Percentiles rank a stretch among this genome's conserved stretches.
These are phyloP conservation scores for Arthrobotrys sphaeroides DNA, from an alignment of 2,329 filamentous ascomycete genomes.

Conservation along the genomic window DNA sequence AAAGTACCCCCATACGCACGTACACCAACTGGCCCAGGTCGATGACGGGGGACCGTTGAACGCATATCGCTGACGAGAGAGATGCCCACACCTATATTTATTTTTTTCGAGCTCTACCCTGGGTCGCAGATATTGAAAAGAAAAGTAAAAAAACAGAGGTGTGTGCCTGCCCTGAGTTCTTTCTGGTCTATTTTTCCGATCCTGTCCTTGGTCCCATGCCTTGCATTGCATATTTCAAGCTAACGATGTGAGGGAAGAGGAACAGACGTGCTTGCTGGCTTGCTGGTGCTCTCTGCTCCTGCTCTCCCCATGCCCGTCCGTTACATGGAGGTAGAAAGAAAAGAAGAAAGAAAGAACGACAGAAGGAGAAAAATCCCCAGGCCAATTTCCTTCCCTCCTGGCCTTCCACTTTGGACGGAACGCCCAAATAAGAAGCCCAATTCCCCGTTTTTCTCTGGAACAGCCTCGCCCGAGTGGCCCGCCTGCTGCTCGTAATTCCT, in stretches of 20 bases:
- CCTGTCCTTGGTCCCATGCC: slow-evolving; percentile 38
- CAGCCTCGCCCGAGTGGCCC: slow-evolving; percentile 49
- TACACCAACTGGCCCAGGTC: slow-evolving; percentile 8
- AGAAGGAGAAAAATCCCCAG: not conserved
- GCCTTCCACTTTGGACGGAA: slow-evolving; percentile 54
- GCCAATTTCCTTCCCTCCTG: slow-evolving; percentile 45
- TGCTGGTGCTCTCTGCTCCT: slow-evolving; percentile 23
- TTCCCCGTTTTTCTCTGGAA: slow-evolving; percentile 52
- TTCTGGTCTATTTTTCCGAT: slow-evolving; percentile 50
- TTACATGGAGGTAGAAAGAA: slow-evolving; percentile 12
- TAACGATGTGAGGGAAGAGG: slow-evolving; percentile 53
- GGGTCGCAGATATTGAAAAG: slow-evolving; percentile 41
- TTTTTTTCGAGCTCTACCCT: slow-evolving; percentile 10
- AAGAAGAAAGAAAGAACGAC: not conserved
- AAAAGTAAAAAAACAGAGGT: too few species aligned
- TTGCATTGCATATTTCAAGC: slow-evolving; percentile 54
- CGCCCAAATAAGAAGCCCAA: slow-evolving; percentile 53
- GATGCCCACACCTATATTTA: slow-evolving; percentile 2
- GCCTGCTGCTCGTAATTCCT: slow-evolving; percentile 41
- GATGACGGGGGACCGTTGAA: slow-evolving; percentile 14
- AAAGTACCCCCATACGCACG: too few species aligned
- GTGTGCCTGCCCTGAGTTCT: slow-evolving; percentile 45
- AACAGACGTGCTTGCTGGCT: slow-evolving; percentile 47
- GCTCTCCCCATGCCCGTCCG: not conserved
- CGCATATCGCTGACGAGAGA: slow-evolving; percentile 7